phyloP scores from a whole-genome alignment of 805 yeast genomes.

The Wickerhamomyces subpelliculosus region DNA sequence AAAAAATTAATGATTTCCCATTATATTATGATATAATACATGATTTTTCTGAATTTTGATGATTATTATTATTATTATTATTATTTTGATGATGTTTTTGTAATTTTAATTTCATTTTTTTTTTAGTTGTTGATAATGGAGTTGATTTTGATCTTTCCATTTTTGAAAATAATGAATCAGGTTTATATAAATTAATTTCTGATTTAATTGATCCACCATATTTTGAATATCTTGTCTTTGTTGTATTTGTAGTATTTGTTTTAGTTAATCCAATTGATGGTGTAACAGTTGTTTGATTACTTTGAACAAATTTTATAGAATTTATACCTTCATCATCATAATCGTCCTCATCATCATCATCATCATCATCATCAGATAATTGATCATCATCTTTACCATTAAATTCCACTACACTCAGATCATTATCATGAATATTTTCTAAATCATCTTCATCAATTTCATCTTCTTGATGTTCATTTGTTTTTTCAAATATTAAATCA shows the following conservation, averaged over 20 bases:
- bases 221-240: too few relatives aligned
- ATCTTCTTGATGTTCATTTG: constrained; percentile 12
- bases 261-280: constrained; percentile 16
- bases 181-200: constrained; percentile 17
- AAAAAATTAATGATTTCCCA: neutral
- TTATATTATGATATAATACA: constrained; percentile 15
- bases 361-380: constrained; percentile 2
- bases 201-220: constrained; percentile 18
- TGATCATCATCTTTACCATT: constrained; percentile 11
- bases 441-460: constrained; percentile 4
- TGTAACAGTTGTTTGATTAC: constrained; percentile 14
- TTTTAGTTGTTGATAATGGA: constrained; percentile 9
- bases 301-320: constrained; percentile 12
- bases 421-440: constrained; percentile 8
- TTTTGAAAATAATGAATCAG: constrained; percentile 12
- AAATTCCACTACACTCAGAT: constrained; percentile 20
- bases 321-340: too few relatives aligned
- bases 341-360: too few relatives aligned
- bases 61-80: too few relatives aligned
- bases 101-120: constrained; percentile 5
- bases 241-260: constrained; percentile 17
- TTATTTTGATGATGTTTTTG: constrained; percentile 1
- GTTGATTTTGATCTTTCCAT: constrained; percentile 16
- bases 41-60: too few relatives aligned
- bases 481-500: constrained; percentile 6